phyloP scores from a whole-genome alignment of 129 eudicot species.

The Escallonia herrerae region DNA sequence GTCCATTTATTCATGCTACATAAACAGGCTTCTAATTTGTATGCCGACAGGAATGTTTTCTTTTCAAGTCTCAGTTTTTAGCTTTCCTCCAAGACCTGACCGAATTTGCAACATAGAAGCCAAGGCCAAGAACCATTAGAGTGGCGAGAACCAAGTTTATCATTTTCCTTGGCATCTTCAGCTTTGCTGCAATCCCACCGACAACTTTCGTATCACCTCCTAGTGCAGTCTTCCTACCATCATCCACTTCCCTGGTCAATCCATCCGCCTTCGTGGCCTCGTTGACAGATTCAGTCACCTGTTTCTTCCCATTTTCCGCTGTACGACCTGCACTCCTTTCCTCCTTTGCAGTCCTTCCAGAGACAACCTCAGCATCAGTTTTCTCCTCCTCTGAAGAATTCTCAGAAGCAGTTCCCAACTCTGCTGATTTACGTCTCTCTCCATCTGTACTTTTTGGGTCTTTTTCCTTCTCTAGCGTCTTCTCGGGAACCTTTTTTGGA shows the following conservation, averaged over 20 bases:
- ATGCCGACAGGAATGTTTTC: not conserved
- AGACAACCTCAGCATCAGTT: not conserved
- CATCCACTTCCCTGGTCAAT: conserved; percentile 4
- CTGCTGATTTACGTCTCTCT: not conserved
- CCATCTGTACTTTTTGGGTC: not conserved
- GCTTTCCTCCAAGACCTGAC: conserved; percentile 20
- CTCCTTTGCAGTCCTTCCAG: not conserved
- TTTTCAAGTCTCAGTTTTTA: conserved; percentile 2
- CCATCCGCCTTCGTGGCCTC: conserved; percentile 8
- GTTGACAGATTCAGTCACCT: not conserved
- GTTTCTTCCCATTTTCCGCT: conserved; percentile 9
- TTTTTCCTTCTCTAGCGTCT: not conserved
- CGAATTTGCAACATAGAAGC: conserved; percentile 29
- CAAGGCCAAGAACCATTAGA: conserved; percentile 36
- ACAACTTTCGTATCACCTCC: conserved; percentile 22
- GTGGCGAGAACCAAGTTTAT: conserved; percentile 24
- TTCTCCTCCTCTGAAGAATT: not conserved
- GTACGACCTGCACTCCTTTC: not conserved
- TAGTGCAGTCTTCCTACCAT: conserved; percentile 7
- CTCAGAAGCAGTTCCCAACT: not conserved
- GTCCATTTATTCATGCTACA: conserved; percentile 2
- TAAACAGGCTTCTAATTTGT: not conserved
- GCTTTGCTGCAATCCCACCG: conserved; percentile 19
- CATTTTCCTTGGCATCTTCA: conserved; percentile 37
- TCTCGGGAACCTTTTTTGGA: conserved; percentile 14